Base-by-base conservation (phyloP, 2,329 filamentous ascomycete species). In the Aspergillus cejpii region DNA sequence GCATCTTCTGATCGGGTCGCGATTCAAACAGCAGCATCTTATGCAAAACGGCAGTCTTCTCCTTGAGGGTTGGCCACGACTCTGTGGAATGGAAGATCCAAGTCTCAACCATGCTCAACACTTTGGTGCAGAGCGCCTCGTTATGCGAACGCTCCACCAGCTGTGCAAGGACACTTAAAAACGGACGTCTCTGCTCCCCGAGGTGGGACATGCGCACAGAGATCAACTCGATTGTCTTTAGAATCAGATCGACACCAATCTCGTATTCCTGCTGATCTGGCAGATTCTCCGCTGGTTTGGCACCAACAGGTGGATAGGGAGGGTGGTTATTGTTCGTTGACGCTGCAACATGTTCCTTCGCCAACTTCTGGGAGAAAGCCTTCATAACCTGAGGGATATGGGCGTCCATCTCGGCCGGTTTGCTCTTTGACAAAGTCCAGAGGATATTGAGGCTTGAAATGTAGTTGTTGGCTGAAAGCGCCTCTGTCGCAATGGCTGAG, bases 11-110 rank as follows among this genome's bases (percentile, higher is more conserved):
- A 61, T 97, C 91, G 21, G 78, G 71, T 29, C 92, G 80, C 45
- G 87, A 81, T 67, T 99, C 92, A 56, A 98, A 98, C 0, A 90
- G 83, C 12, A 97, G 73, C 92, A 99, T 99, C 71, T 98, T 99
- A 59, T 94, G 90, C n/a, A 99, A 72, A 1, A 99, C 92, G 1
- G 94, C 94, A 0, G 91, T 97, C 73, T 98, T 98, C 69, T 98
- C 94, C 66, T 99, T 99, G 1, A 98, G 76, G 0, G 92, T 98
- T 0, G 92, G 92, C 77, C 92, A 96, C 1, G 89, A 92, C 52
- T 95, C 92, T 47, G 88, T 90, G 0, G 88, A 92, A 53, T 88
- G 81, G 73, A 99, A 98, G 5, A 98, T 87, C 94, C 94, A 99
- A 24, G 77, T 79, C 63, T 97, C 91, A 3, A 96, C 91, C 79